These are phyloP conservation scores for Dothideomycetes sp. DNA, from an alignment of 2,329 filamentous ascomycete species.

Conservation along the genomic window DNA sequence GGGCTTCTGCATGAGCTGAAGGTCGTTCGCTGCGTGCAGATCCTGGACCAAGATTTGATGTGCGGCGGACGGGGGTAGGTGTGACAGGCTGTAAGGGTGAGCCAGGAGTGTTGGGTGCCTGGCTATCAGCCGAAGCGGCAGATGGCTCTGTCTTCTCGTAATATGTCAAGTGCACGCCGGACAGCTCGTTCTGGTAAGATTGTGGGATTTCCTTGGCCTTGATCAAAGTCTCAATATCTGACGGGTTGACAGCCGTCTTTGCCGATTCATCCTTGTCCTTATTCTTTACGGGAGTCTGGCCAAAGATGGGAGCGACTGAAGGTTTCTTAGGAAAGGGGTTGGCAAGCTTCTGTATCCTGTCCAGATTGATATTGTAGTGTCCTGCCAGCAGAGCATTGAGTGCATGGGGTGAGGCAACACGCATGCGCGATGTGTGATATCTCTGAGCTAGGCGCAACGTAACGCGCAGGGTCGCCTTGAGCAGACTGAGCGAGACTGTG, in stretches of 20 bases:
- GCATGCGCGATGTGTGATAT: slow-evolving; percentile 81
- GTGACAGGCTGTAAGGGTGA: slow-evolving; percentile 49
- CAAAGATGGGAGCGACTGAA: slow-evolving; percentile 43
- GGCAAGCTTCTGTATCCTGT: slow-evolving; percentile 76
- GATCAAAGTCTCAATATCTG: slow-evolving; percentile 70
- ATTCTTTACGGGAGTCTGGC: slow-evolving; percentile 54
- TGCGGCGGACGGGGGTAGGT: slow-evolving; percentile 67
- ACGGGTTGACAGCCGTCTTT: slow-evolving; percentile 60
- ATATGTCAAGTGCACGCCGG: slow-evolving; percentile 70
- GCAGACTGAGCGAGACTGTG: slow-evolving; percentile 69
- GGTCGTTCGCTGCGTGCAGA: slow-evolving; percentile 28
- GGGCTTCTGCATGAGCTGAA: slow-evolving; percentile 19
- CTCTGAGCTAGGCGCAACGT: slow-evolving; percentile 81
- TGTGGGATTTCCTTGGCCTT: slow-evolving; percentile 37
- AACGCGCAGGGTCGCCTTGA: slow-evolving; percentile 70
- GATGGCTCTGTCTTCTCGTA: slow-evolving; percentile 45
- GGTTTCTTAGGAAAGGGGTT: slow-evolving; percentile 67
- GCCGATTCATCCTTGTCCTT: slow-evolving; percentile 58
- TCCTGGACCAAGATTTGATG: slow-evolving; percentile 38
- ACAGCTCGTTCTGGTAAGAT: slow-evolving; percentile 64
- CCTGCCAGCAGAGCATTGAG: slow-evolving; percentile 62
- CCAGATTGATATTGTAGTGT: slow-evolving; percentile 66
- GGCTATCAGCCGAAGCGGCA: slow-evolving; percentile 21
- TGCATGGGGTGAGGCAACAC: slow-evolving; percentile 42
- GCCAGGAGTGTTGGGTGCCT: slow-evolving; percentile 26